Evolutionary conservation across 1,284 basidiomycete species (phyloP), one percentile per base, ranked within the genome.

Genomic region (Puccinia triticina): DNA sequence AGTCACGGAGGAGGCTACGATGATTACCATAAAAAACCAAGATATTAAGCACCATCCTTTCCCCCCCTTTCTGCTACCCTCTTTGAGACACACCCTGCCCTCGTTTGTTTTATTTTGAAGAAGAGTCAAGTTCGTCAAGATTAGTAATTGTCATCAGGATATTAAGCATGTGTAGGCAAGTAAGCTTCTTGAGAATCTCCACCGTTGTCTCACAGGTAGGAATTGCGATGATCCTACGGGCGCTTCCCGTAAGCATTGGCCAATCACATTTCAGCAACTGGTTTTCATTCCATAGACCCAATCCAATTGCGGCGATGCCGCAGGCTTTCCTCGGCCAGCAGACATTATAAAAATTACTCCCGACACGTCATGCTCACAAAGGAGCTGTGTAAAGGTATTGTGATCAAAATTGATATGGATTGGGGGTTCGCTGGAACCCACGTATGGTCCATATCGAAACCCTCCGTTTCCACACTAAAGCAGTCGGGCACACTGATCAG

Each of bases 1-100:
- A 57, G 61, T 53, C 34, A 26, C 46, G 80, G 80, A n/a, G 80
- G 77, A 26, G 48, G 40, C 40, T 69, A 82, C 55, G 80, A 82
- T 69, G 80, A 82, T 50, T n/a, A 74, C 37, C 71, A 66, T 48
- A 82, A 82, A 76, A 82, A 72, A 82, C 29, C 80, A 66, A 75
- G 80, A 67, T 82, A 75, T 69, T 82, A 66, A 82, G 69, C 43
- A 75, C 2, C 29, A 29, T 37, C 57, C 50, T 53, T 18, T 53
- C 37, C 34, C 21, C 21, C 69, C 34, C 59, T 80, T 57, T n/a
- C 37, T 71, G 21, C 37, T 57, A 32, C 46, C 53, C 53, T 72
- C 71, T 59, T 71, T 50, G 34, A 40, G 34, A 37, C 40, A 23
- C 8, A 43, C 16, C 29, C 53, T 32, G 55, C 55, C 73, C 29